Evolutionary conservation across 306 rosid species (phyloP).

Genomic region (Cucurbita argyrosperma): DNA sequence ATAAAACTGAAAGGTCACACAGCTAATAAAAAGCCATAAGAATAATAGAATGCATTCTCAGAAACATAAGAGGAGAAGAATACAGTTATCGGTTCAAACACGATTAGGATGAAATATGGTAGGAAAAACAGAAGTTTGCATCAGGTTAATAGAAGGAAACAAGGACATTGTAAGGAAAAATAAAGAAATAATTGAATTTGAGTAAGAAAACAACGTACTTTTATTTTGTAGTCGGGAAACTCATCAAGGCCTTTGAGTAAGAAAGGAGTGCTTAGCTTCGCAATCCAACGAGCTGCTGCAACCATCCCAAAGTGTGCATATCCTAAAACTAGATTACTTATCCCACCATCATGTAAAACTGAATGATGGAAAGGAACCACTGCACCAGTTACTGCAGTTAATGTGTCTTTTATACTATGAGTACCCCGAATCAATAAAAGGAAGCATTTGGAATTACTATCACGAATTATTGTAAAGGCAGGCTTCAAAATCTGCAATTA

Average conservation of each 20-base stretch:
- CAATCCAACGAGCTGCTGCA: slow-evolving; percentile 98
- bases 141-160: neutral
- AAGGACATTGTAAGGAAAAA: neutral
- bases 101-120: neutral
- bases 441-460: slow-evolving; percentile 58
- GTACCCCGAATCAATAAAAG: slow-evolving; percentile 94
- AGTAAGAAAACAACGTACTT: slow-evolving; percentile 28
- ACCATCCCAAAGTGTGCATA: slow-evolving; percentile 99
- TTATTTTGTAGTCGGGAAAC: slow-evolving; percentile 61
- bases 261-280: slow-evolving; percentile 80
- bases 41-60: neutral
- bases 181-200: neutral
- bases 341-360: slow-evolving; percentile 83
- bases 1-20: neutral
- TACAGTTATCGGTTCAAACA: neutral
- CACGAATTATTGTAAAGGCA: slow-evolving; percentile 72
- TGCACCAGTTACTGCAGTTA: slow-evolving; percentile 94
- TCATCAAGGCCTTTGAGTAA: slow-evolving; percentile 61
- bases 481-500: slow-evolving; percentile 83
- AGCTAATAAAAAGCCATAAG: neutral
- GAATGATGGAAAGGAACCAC: slow-evolving; percentile 96
- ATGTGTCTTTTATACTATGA: slow-evolving; percentile 92
- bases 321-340: slow-evolving; percentile 83
- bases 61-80: neutral
- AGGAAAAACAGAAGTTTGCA: neutral